Base-by-base conservation (phyloP, 1,284 basidiomycete species). In the Leccinum glutinopallens region DNA sequence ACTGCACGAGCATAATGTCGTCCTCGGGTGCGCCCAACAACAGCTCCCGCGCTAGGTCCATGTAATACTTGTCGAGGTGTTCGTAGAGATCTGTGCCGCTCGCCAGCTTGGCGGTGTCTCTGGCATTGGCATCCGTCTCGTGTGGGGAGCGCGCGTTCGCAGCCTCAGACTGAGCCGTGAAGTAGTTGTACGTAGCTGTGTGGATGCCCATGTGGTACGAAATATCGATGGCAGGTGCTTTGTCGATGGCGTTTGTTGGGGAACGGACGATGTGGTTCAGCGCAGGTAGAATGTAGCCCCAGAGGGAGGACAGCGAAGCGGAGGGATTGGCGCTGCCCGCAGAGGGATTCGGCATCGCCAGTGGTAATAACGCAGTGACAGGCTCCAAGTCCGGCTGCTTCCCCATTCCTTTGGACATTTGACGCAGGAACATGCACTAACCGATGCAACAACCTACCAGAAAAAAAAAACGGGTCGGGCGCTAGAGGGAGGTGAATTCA, bases 181-280 rank as follows among this genome's bases (percentile, higher is more conserved):
- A 90, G 83, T 90, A 91, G 79, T 91, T 90, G 80, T 91, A 92
- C 62, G 86, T 87, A 32, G 89, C 87, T 25, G 90, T 89, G 76
- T 91, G 89, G 56, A 92, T 87, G 63, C 88, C 88, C 74, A 89
- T 85, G 71, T 91, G 89, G 69, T 89, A 89, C 29, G 80, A 82
- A 65, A 89, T 83, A 68, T 90, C 89, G 70, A 92, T 86, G 13
- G 87, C 77, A 39, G 90, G 89, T 5, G 88, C 85, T 71, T 87
- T 89, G 66, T 78, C 75, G 55, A n/a, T n/a, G n/a, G n/a, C 80
- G 71, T 87, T 87, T 37, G 84, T 84, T n/a, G 88, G 82, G 29
- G 84, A 84, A 68, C 87, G 86, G 64, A 91, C 79, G 71, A 92
- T 90, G 73, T 91, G 89, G 73, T 90, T 85, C 55, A 92, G 78